These are phyloP conservation scores for Pseudotulostoma volvatum DNA, from an alignment of 495 filamentous ascomycete species.

Conservation along the genomic window DNA sequence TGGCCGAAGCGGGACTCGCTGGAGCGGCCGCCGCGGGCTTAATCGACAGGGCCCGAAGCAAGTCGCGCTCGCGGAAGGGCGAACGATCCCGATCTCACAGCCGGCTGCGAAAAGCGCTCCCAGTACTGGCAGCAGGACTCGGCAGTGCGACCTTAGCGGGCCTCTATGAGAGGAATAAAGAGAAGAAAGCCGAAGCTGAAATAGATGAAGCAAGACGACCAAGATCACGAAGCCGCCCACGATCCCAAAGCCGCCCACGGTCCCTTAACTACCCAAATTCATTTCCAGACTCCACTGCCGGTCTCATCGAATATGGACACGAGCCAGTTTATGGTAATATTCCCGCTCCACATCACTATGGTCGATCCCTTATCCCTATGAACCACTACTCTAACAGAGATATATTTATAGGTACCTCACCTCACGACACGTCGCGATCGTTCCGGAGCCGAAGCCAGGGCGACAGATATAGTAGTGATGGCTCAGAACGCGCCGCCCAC, in stretches of 20 bases:
- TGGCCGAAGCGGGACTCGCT: slow-evolving; percentile 64
- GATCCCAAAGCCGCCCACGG: slow-evolving; percentile 38
- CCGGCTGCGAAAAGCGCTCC: slow-evolving; percentile 40
- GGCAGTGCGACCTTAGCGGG: slow-evolving; percentile 66
- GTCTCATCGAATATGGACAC: slow-evolving; percentile 69
- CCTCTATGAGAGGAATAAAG: slow-evolving; percentile 62
- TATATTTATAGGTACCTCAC: slow-evolving; percentile 16
- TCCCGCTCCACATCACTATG: slow-evolving; percentile 33
- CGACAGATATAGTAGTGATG: slow-evolving; percentile 21
- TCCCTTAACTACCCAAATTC: slow-evolving; percentile 40
- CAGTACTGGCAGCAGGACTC: slow-evolving; percentile 57
- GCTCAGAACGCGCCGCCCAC: slow-evolving; percentile 26
- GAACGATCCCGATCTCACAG: slow-evolving; percentile 40
- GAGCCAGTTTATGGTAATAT: slow-evolving; percentile 41
- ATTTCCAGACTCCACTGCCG: slow-evolving; percentile 36
- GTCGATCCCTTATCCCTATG: slow-evolving; percentile 24
- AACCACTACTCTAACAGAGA: slow-evolving; percentile 29
- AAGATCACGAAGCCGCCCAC: slow-evolving; percentile 19
- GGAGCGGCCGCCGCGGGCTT: slow-evolving; percentile 65
- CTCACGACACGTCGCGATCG: slow-evolving; percentile 15
- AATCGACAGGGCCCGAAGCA: slow-evolving; percentile 56
- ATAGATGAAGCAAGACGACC: slow-evolving; percentile 27
- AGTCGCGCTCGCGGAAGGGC: slow-evolving; percentile 43
- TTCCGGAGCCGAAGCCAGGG: slow-evolving; percentile 26
- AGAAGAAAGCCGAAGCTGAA: slow-evolving; percentile 45